Evolutionary conservation across 1,284 basidiomycete genomes (phyloP).

Genomic region (Violaceomyces palustris): DNA sequence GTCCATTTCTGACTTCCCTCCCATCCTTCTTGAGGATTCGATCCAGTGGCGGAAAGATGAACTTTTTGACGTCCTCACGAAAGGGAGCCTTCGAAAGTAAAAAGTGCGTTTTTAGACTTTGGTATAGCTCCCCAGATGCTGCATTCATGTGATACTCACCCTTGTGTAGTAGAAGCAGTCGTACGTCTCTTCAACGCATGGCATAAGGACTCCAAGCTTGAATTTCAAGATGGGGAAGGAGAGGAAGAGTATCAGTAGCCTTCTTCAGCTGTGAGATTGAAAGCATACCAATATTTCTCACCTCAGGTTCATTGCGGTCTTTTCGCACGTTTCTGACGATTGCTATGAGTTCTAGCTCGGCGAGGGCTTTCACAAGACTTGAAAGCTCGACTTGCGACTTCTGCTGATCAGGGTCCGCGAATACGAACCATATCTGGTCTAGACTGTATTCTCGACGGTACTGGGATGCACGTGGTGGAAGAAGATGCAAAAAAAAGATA

Average conservation of each 20-base stretch:
- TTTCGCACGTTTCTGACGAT: conserved; percentile 74
- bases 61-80: conserved; percentile 82
- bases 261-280: neutral
- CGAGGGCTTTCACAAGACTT: conserved; percentile 78
- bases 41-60: conserved; percentile 77
- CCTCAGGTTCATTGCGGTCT: conserved; percentile 72
- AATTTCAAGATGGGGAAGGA: too few relatives aligned
- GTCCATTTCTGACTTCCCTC: conserved; percentile 67
- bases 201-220: conserved; percentile 37
- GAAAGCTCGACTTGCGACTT: conserved; percentile 78
- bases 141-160: too few relatives aligned
- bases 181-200: conserved; percentile 22
- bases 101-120: too few relatives aligned
- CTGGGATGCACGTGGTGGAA: neutral
- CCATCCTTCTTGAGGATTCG: conserved; percentile 72
- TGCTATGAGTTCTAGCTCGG: conserved; percentile 63
- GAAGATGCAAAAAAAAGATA: neutral
- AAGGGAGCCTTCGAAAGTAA: conserved; percentile 71
- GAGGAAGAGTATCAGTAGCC: neutral
- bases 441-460: conserved; percentile 64
- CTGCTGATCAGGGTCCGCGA: conserved; percentile 66
- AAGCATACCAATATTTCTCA: conserved; percentile 62
- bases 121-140: too few relatives aligned
- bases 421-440: conserved; percentile 82
- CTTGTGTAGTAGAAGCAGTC: conserved; percentile 36